Percentiles rank a stretch among this genome's conserved stretches.
phyloP scores from a whole-genome alignment of 1,284 basidiomycete genomes.

The Vanrija sp. region DNA sequence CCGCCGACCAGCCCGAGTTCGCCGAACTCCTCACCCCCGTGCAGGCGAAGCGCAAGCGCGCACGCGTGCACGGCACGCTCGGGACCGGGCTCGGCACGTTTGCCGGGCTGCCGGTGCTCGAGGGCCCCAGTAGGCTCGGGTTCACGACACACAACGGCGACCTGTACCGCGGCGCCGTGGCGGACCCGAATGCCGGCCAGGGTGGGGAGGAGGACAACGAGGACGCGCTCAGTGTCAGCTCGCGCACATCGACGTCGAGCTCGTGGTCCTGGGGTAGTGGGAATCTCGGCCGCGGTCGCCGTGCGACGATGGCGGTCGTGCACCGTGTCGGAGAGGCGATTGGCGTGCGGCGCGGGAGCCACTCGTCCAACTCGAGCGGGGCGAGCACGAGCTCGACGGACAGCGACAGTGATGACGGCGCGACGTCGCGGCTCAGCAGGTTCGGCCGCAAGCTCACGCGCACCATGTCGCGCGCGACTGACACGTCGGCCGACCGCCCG shows the following conservation, averaged over 20 bases:
- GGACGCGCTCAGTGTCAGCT: slow-evolving; percentile 30
- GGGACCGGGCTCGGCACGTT: slow-evolving; percentile 1
- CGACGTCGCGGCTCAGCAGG: slow-evolving; percentile 12
- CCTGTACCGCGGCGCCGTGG: slow-evolving; percentile 40
- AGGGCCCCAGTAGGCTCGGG: slow-evolving; percentile 34
- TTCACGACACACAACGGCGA: slow-evolving; percentile 43
- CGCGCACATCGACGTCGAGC: slow-evolving; percentile 18
- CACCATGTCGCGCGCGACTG: slow-evolving; percentile 16
- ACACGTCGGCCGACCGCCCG: slow-evolving; percentile 24
- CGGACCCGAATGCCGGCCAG: slow-evolving; percentile 26
- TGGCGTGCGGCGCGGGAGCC: slow-evolving; percentile 38
- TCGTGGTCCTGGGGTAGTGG: slow-evolving; percentile 37
- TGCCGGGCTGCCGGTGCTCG: slow-evolving; percentile 6
- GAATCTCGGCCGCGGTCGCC: slow-evolving; percentile 34
- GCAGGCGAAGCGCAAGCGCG: slow-evolving; percentile 24
- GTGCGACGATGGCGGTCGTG: slow-evolving; percentile 39
- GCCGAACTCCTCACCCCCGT: slow-evolving; percentile 41
- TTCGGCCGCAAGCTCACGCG: slow-evolving; percentile 14
- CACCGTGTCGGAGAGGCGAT: slow-evolving; percentile 43
- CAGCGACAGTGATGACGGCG: neutral
- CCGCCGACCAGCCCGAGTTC: slow-evolving; percentile 31
- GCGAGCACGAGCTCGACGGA: slow-evolving; percentile 10
- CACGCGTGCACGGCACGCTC: neutral
- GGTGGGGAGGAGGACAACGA: slow-evolving; percentile 18
- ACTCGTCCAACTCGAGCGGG: slow-evolving; percentile 11